Conservation (phyloP, 192 early-diverging fungal genomes). For the Rhizoclosmatium globosum region DNA sequence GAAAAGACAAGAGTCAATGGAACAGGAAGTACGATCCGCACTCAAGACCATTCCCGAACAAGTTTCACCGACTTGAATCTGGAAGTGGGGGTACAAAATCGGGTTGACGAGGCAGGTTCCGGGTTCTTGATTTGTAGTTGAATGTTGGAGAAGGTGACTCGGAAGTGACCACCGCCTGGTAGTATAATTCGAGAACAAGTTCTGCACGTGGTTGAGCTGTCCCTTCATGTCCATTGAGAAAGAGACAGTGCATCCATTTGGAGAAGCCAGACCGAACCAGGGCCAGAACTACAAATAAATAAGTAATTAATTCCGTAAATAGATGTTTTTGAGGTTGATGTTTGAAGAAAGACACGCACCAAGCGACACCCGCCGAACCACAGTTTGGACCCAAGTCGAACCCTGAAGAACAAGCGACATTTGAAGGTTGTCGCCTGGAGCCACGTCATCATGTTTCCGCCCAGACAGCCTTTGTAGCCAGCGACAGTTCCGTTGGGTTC, state of each 20-base stretch:
- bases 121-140: not conserved
- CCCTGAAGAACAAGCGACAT: slow-evolving; percentile 25
- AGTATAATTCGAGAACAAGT: slow-evolving; percentile 33
- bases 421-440: slow-evolving; percentile 7
- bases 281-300: not conserved
- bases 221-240: slow-evolving; percentile 28
- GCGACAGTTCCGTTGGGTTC: slow-evolving; percentile 12
- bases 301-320: too few relatives aligned
- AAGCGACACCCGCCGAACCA: slow-evolving; percentile 21
- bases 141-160: slow-evolving; percentile 17
- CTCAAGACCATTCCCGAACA: slow-evolving; percentile 30
- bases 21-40: slow-evolving; percentile 6
- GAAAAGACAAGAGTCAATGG: slow-evolving; percentile 21
- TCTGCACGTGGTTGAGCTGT: slow-evolving; percentile 27
- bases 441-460: slow-evolving; percentile 32
- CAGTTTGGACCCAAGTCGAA: slow-evolving; percentile 28
- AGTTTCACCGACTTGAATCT: slow-evolving; percentile 17
- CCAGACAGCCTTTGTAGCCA: slow-evolving; percentile 22
- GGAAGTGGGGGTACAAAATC: slow-evolving; percentile 21
- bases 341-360: not conserved
- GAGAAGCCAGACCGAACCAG: not conserved
- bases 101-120: not conserved
- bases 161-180: slow-evolving; percentile 10
- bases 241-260: slow-evolving; percentile 19
- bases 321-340: too few relatives aligned